phyloP scores from a whole-genome alignment of 2,329 filamentous ascomycete species.

The Akanthomyces uredinophilus region DNA sequence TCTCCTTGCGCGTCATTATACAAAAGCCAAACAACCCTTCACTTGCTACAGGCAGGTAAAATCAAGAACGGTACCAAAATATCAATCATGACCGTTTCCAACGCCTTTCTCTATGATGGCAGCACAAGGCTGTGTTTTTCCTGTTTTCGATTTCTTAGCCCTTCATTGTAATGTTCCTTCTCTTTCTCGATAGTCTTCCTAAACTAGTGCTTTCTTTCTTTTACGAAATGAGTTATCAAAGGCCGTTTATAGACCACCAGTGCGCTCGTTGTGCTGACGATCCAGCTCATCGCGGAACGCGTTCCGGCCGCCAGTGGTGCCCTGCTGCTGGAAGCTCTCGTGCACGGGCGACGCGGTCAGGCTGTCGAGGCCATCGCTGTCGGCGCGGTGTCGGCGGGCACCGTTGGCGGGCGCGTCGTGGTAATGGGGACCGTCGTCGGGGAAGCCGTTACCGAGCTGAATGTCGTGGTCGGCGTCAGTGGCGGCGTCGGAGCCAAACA shows the following conservation, averaged over 20 bases:
- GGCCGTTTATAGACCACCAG: constrained; percentile 3
- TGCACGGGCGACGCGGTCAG: constrained; percentile 43
- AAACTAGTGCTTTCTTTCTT: neutral
- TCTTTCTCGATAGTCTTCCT: neutral
- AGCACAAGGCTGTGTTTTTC: neutral
- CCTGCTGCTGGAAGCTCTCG: constrained; percentile 35
- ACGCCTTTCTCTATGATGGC: constrained; percentile 3
- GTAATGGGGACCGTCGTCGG: constrained; percentile 27
- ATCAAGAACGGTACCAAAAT: neutral
- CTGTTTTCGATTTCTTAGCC: neutral
- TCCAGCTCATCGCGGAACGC: constrained; percentile 46
- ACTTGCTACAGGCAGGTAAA: constrained; percentile 3
- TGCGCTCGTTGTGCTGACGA: constrained; percentile 40
- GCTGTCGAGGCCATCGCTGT: constrained; percentile 47
- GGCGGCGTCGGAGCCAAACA: constrained; percentile 32
- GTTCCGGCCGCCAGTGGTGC: constrained; percentile 33
- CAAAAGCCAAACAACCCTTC: neutral
- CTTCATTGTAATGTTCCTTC: neutral
- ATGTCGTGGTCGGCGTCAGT: constrained; percentile 34
- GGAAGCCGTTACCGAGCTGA: constrained; percentile 33
- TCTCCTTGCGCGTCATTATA: neutral
- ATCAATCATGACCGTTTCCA: constrained; percentile 5
- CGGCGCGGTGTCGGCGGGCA: constrained; percentile 22
- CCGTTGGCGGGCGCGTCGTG: constrained; percentile 28
- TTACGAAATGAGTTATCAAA: neutral